phyloP scores from a whole-genome alignment of 176 grass and related monocot genomes.

The Aegilops speltoides region DNA sequence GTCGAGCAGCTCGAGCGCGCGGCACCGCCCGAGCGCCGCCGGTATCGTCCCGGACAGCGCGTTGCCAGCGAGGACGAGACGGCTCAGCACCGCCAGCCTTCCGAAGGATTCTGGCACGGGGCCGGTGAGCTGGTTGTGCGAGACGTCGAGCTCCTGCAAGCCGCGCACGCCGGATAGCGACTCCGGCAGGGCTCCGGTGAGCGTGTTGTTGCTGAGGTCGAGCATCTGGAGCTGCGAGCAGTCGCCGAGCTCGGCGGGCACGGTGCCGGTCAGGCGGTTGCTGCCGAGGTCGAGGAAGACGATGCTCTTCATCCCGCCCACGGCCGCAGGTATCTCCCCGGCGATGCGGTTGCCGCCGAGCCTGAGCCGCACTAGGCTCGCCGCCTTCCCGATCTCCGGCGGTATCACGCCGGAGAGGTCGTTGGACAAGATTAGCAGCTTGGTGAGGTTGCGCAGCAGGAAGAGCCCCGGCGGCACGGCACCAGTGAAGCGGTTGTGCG shows the following conservation, averaged over 20 bases:
- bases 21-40: slow-evolving; percentile 61
- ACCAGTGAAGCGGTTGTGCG: slow-evolving; percentile 88
- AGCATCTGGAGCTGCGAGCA: slow-evolving; percentile 95
- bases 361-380: slow-evolving; percentile 62
- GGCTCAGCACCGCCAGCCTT: slow-evolving; percentile 42
- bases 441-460: slow-evolving; percentile 83
- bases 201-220: slow-evolving; percentile 78
- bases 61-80: slow-evolving; percentile 71
- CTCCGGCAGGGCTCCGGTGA: slow-evolving; percentile 51
- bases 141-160: slow-evolving; percentile 76
- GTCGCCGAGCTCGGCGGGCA: slow-evolving; percentile 57
- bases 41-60: slow-evolving; percentile 62
- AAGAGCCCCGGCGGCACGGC: slow-evolving; percentile 72
- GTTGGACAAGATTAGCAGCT: slow-evolving; percentile 80
- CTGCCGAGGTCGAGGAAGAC: slow-evolving; percentile 78
- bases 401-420: slow-evolving; percentile 76
- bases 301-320: slow-evolving; percentile 71
- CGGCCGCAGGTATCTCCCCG: slow-evolving; percentile 44
- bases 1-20: slow-evolving; percentile 71
- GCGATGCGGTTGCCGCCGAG: slow-evolving; percentile 73
- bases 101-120: slow-evolving; percentile 49
- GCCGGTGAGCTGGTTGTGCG: slow-evolving; percentile 57
- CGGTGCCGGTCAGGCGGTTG: slow-evolving; percentile 63
- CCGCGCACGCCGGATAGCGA: slow-evolving; percentile 49
- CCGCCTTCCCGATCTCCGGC: slow-evolving; percentile 57